Percentiles rank a stretch among this genome's conserved stretches.
Conservation (phyloP, 257 asterid genomes). For the Solanum pennellii region DNA sequence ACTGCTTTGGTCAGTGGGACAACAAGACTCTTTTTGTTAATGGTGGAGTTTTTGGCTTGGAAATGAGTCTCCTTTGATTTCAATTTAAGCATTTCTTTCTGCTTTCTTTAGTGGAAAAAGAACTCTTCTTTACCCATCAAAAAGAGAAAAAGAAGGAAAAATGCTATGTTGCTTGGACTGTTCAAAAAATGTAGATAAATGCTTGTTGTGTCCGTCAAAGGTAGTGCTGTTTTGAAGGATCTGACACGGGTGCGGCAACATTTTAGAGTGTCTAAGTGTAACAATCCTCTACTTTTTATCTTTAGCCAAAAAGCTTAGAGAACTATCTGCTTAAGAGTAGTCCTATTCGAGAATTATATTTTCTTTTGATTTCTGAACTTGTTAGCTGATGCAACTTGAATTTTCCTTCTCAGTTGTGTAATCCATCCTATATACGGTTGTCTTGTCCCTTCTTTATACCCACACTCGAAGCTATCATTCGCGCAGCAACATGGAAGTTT, state of each 20-base stretch:
- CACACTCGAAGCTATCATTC: not conserved
- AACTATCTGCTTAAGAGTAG: not conserved
- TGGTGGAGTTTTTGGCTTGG: not conserved
- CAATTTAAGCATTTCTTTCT: not conserved
- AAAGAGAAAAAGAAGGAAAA: not conserved
- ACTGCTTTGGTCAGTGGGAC: not conserved
- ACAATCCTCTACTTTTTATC: not conserved
- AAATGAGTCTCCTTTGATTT: not conserved
- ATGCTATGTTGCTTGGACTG: not conserved
- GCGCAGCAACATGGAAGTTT: not conserved
- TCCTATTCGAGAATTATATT: not conserved
- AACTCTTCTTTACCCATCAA: not conserved
- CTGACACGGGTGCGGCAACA: not conserved
- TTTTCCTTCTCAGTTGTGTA: not conserved
- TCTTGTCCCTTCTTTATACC: not conserved
- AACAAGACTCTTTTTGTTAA: not conserved
- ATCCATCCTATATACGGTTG: not conserved
- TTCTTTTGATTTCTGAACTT: not conserved
- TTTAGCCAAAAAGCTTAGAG: not conserved
- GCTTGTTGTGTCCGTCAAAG: not conserved
- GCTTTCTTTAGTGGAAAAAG: not conserved
- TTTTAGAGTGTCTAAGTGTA: not conserved
- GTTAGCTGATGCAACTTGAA: not conserved
- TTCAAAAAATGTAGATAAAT: not conserved
- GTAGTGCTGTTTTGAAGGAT: not conserved